A percentile compares a stretch with the other conserved stretches of the same genome.
Conservation (phyloP, 345 rosid species). For the Diplotaxis tenuifolia region DNA sequence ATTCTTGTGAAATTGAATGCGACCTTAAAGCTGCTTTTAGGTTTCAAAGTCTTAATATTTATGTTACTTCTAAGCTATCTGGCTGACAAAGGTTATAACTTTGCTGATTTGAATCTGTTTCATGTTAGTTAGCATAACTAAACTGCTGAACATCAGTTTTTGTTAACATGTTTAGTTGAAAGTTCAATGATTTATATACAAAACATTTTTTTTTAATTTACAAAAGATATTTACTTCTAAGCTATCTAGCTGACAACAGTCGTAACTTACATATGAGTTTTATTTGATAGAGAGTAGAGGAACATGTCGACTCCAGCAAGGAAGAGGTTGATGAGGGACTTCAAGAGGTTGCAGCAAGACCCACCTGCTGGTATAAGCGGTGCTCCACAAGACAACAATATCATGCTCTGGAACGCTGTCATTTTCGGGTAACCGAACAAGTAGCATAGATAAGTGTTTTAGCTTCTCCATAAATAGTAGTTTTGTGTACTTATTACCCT, state of each 20-base stretch:
- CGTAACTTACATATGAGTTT: background rate
- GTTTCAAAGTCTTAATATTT: background rate
- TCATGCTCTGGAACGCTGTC: slow-evolving; percentile 70
- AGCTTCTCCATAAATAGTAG: background rate
- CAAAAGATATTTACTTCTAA: background rate
- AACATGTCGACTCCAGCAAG: slow-evolving; percentile 67
- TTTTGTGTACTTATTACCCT: background rate
- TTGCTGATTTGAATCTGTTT: background rate
- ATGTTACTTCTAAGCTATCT: background rate
- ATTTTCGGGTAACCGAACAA: slow-evolving; percentile 50
- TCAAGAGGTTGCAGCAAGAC: slow-evolving; percentile 70
- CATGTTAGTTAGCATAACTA: background rate
- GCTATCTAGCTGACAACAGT: background rate
- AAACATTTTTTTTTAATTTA: too few relatives aligned
- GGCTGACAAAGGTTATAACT: background rate
- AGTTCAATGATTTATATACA: background rate
- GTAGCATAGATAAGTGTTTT: background rate
- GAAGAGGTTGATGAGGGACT: slow-evolving; percentile 74
- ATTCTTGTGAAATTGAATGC: background rate
- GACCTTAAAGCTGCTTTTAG: background rate
- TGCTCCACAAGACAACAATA: slow-evolving; percentile 64
- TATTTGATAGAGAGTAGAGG: slow-evolving; percentile 1
- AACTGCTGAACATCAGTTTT: background rate
- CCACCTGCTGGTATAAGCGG: slow-evolving; percentile 70
- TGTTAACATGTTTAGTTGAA: background rate